These are phyloP conservation scores for Fusarium pilosicola DNA, from an alignment of 2,329 filamentous ascomycete genomes.

Conservation along the genomic window DNA sequence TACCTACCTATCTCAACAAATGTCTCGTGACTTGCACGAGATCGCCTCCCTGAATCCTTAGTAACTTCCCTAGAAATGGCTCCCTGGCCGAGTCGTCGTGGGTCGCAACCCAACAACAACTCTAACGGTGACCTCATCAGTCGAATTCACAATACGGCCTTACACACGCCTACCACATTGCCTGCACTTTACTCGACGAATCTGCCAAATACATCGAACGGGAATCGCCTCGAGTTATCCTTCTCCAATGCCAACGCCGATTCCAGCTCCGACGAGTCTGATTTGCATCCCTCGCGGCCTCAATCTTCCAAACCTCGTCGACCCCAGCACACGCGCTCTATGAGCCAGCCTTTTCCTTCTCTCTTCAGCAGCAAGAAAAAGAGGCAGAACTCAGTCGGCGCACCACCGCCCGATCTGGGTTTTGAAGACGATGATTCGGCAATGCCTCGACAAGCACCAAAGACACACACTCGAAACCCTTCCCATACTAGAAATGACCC, in stretches of 20 bases:
- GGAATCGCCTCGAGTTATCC: constrained; percentile 42
- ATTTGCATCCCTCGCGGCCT: constrained; percentile 46
- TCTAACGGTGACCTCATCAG: constrained; percentile 48
- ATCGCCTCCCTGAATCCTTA: constrained; percentile 25
- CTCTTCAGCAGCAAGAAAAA: constrained; percentile 72
- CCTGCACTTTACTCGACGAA: constrained; percentile 31
- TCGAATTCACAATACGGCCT: constrained; percentile 50
- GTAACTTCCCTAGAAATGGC: constrained; percentile 45
- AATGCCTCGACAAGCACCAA: constrained; percentile 41
- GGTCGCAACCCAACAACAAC: constrained; percentile 44
- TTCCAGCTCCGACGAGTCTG: constrained; percentile 59
- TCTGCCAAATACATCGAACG: constrained; percentile 8
- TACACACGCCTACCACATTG: constrained; percentile 47
- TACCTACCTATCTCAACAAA: background rate
- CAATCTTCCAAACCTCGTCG: constrained; percentile 35
- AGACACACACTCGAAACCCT: constrained; percentile 39
- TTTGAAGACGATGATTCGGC: constrained; percentile 44
- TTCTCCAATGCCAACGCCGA: constrained; percentile 48
- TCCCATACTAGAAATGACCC: constrained; percentile 48
- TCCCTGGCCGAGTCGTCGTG: constrained; percentile 46
- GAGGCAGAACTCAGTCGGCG: constrained; percentile 55
- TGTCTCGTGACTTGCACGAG: constrained; percentile 14
- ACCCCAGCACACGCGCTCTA: constrained; percentile 62
- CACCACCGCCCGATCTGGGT: constrained; percentile 47
- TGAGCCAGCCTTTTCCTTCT: constrained; percentile 83